Percentiles rank a stretch among this genome's conserved stretches.
Conservation (phyloP, 495 filamentous ascomycete species). For the Aspergillus bridgeri region DNA sequence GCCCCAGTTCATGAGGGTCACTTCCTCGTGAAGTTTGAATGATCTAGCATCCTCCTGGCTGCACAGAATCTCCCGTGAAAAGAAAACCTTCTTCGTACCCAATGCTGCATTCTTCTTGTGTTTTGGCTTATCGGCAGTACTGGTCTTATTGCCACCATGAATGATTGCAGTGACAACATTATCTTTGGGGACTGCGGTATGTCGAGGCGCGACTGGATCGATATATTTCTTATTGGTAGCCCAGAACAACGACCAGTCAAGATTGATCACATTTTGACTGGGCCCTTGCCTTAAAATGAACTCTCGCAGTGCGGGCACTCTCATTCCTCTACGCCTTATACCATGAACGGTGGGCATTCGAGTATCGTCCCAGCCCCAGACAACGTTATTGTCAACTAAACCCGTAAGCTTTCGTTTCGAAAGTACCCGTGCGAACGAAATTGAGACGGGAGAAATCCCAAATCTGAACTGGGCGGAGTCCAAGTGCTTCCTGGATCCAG, state of each 20-base stretch:
- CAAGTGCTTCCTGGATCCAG: constrained; percentile 77
- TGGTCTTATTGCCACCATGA: constrained; percentile 58
- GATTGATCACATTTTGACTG: constrained; percentile 72
- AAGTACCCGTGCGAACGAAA: constrained; percentile 74
- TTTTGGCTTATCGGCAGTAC: constrained; percentile 63
- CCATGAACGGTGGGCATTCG: constrained; percentile 81
- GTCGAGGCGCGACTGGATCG: constrained; percentile 71
- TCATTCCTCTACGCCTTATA: constrained; percentile 75
- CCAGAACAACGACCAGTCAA: constrained; percentile 83
- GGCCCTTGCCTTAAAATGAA: constrained; percentile 84
- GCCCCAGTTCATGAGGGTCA: constrained; percentile 85
- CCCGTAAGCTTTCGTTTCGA: constrained; percentile 88
- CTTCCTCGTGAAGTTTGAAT: constrained; percentile 71
- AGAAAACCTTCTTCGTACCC: constrained; percentile 71
- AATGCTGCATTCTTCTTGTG: constrained; percentile 75
- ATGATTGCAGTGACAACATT: constrained; percentile 60
- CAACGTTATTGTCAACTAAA: constrained; percentile 70
- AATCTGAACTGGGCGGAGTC: constrained; percentile 75
- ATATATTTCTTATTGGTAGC: constrained; percentile 83
- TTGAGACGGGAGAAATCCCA: constrained; percentile 91
- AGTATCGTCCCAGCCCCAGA: constrained; percentile 88
- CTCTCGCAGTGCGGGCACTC: constrained; percentile 69
- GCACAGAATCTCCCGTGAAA: constrained; percentile 58
- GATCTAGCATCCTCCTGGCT: constrained; percentile 72
- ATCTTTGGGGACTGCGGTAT: constrained; percentile 65